These are phyloP conservation scores for Corymbia citriodora DNA, from an alignment of 441 rosid species.

Conservation along the genomic window DNA sequence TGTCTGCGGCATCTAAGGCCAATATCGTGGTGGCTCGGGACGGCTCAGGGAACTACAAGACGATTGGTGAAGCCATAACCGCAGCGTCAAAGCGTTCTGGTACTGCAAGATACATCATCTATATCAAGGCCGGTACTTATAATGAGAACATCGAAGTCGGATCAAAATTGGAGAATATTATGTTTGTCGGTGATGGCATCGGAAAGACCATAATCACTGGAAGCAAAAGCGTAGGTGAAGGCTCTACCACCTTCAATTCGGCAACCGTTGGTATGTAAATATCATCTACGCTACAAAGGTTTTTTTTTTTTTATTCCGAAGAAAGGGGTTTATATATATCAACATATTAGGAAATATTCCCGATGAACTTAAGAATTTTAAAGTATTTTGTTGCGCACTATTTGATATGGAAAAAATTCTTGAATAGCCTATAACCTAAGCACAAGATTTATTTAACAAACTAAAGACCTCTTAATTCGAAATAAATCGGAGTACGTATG, in stretches of 20 bases:
- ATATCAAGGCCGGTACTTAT: constrained; percentile 50
- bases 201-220: constrained; percentile 55
- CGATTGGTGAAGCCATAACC: constrained; percentile 37
- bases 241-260: constrained; percentile 53
- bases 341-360: not conserved
- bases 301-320: too few species aligned
- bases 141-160: constrained; percentile 41
- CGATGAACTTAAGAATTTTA: not conserved
- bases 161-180: constrained; percentile 28
- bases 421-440: not conserved
- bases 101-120: constrained; percentile 39
- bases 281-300: not conserved
- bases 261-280: constrained; percentile 50
- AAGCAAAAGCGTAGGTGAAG: constrained; percentile 64
- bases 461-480: not conserved
- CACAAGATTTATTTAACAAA: not conserved
- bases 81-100: constrained; percentile 34
- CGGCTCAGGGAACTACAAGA: constrained; percentile 51
- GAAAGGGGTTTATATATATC: not conserved
- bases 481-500: not conserved
- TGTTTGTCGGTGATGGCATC: constrained; percentile 58
- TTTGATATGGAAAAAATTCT: not conserved
- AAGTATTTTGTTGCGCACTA: not conserved
- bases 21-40: constrained; percentile 50
- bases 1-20: constrained; percentile 1